phyloP scores from a whole-genome alignment of 805 yeast species.

The Schizosaccharomyces lindneri region DNA sequence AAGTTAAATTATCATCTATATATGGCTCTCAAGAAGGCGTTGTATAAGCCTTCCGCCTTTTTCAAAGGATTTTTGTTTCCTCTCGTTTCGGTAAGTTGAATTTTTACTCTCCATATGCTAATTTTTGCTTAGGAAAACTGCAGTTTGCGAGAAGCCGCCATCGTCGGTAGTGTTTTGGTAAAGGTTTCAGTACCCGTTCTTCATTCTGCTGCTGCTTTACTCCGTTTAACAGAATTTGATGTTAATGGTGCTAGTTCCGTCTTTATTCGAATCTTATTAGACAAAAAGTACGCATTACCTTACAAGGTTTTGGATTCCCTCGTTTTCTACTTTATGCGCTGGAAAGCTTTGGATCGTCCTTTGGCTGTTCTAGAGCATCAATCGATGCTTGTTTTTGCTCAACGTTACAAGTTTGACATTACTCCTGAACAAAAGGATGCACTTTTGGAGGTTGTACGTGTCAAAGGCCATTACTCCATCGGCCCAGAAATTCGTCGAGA shows the following conservation, averaged over 20 bases:
- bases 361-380: conserved; percentile 96
- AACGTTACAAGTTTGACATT: conserved; percentile 85
- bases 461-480: conserved; percentile 65
- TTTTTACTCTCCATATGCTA: not conserved
- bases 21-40: conserved; percentile 70
- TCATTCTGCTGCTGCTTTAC: conserved; percentile 87
- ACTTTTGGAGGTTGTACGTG: conserved; percentile 69
- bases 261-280: conserved; percentile 67
- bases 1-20: conserved; percentile 78
- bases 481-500: conserved; percentile 92
- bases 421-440: conserved; percentile 97
- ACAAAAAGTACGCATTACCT: conserved; percentile 89
- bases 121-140: conserved; percentile 18
- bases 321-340: conserved; percentile 82
- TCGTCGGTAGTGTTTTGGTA: conserved; percentile 72
- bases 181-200: conserved; percentile 82
- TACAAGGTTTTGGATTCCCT: conserved; percentile 86
- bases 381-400: conserved; percentile 81
- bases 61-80: conserved; percentile 92
- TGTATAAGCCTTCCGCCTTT: conserved; percentile 92
- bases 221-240: conserved; percentile 58
- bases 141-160: conserved; percentile 77
- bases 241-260: conserved; percentile 75
- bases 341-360: conserved; percentile 18
- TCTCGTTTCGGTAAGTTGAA: conserved; percentile 20